Conservation (phyloP, 345 rosid species). For the Brassica incana region DNA sequence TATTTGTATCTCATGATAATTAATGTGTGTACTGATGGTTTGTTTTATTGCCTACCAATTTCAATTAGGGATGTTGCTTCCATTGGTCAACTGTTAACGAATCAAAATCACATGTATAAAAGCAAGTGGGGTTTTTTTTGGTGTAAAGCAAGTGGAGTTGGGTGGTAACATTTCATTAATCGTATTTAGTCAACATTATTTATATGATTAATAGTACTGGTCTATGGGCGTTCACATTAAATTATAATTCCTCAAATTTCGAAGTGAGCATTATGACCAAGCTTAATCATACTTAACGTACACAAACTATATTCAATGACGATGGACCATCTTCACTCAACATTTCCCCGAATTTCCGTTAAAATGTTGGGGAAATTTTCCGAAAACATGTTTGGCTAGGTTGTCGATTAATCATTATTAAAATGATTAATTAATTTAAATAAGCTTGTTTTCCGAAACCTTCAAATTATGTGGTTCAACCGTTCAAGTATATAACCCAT, state of each 20-base stretch:
- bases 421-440: background rate
- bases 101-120: conserved; percentile 13
- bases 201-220: conserved; percentile 6
- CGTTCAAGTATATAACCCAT: conserved; percentile 19
- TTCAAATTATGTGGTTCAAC: conserved; percentile 22
- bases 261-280: conserved; percentile 6
- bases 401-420: conserved; percentile 11
- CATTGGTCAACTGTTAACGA: conserved; percentile 25
- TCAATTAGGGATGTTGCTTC: conserved; percentile 21
- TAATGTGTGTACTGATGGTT: background rate
- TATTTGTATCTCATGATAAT: background rate
- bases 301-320: background rate
- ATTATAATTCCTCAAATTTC: background rate
- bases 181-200: conserved; percentile 32
- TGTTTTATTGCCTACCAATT: conserved; percentile 7
- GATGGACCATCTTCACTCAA: conserved; percentile 10
- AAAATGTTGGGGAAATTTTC: conserved; percentile 12
- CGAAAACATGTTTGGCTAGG: background rate
- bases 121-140: background rate
- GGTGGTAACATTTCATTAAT: conserved; percentile 19
- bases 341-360: conserved; percentile 18
- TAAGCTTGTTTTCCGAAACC: conserved; percentile 9
- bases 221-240: background rate
- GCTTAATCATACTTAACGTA: background rate
- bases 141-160: conserved; percentile 18